phyloP scores from a whole-genome alignment of 2,329 filamentous ascomycete species.

The Rutstroemia sp. region DNA sequence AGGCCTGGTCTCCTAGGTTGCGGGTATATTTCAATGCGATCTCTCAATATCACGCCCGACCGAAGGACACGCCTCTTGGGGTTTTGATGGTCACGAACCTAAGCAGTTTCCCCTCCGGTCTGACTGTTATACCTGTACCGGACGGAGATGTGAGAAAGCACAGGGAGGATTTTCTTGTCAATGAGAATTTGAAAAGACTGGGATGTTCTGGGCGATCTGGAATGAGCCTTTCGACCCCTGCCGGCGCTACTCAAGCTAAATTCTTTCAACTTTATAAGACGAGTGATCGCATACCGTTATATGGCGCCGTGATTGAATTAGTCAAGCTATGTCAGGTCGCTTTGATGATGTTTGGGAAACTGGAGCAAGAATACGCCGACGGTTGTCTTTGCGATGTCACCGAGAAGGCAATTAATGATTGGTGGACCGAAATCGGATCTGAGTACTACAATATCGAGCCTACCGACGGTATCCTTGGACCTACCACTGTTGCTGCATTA shows the following conservation, averaged over 20 bases:
- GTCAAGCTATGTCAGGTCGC: slow-evolving; percentile 89
- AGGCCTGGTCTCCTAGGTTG: slow-evolving; percentile 70
- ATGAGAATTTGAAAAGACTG: slow-evolving; percentile 86
- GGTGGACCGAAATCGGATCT: slow-evolving; percentile 91
- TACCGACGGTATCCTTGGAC: slow-evolving; percentile 84
- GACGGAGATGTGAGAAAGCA: slow-evolving; percentile 78
- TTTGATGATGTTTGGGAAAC: slow-evolving; percentile 76
- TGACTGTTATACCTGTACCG: slow-evolving; percentile 87
- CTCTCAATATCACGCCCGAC: slow-evolving; percentile 75
- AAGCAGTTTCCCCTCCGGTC: slow-evolving; percentile 80
- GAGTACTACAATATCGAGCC: slow-evolving; percentile 92
- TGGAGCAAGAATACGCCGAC: slow-evolving; percentile 84
- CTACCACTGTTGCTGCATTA: slow-evolving; percentile 82
- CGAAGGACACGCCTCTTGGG: slow-evolving; percentile 74
- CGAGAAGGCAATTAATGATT: slow-evolving; percentile 81
- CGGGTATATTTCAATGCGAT: slow-evolving; percentile 81
- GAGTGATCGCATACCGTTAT: slow-evolving; percentile 72
- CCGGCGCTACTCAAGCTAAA: slow-evolving; percentile 77
- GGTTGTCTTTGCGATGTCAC: slow-evolving; percentile 90
- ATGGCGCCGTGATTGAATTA: slow-evolving; percentile 75
- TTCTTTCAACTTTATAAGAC: slow-evolving; percentile 87
- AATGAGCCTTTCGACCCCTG: slow-evolving; percentile 71
- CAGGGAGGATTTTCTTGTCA: slow-evolving; percentile 81
- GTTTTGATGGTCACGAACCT: slow-evolving; percentile 91
- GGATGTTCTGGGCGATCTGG: slow-evolving; percentile 88